Evolutionary conservation across 192 early-diverging fungal genomes (phyloP).

Genomic region (Mortierella antarctica): DNA sequence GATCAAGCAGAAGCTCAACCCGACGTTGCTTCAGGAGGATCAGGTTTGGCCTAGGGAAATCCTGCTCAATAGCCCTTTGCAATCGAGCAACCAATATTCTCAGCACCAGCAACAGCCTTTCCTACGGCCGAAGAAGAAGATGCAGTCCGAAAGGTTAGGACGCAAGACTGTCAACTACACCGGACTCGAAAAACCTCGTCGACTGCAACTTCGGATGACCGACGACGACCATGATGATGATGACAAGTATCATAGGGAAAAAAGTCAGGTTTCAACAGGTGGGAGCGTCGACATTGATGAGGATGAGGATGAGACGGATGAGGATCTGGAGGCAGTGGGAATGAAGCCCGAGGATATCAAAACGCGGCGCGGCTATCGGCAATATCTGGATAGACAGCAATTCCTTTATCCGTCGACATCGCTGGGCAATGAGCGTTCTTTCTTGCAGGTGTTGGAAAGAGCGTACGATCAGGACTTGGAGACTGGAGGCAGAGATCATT

Average conservation of each 20-base stretch:
- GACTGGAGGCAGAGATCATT: constrained; percentile 22
- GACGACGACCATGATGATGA: constrained; percentile 2
- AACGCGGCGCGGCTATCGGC: constrained; percentile 6
- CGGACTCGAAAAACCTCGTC: constrained; percentile 35
- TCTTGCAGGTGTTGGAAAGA: constrained; percentile 35
- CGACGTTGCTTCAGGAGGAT: constrained; percentile 19
- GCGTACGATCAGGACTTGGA: constrained; percentile 55
- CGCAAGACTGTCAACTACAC: constrained; percentile 2
- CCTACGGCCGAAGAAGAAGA: neutral
- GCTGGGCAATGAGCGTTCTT: constrained; percentile 31
- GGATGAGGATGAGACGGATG: constrained; percentile 3
- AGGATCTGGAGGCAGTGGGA: neutral
- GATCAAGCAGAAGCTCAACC: constrained; percentile 58
- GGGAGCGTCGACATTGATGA: neutral
- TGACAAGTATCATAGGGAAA: neutral
- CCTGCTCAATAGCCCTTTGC: neutral
- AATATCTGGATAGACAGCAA: constrained; percentile 18
- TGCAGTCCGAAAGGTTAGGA: neutral
- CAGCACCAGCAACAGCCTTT: neutral
- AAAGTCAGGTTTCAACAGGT: neutral
- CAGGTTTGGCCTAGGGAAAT: constrained; percentile 54
- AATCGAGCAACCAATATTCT: neutral
- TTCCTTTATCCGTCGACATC: constrained; percentile 12
- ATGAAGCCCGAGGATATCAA: constrained; percentile 9
- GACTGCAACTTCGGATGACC: neutral